These are phyloP conservation scores for Alternaria ethzedia DNA, from an alignment of 2,329 filamentous ascomycete genomes.

Conservation along the genomic window DNA sequence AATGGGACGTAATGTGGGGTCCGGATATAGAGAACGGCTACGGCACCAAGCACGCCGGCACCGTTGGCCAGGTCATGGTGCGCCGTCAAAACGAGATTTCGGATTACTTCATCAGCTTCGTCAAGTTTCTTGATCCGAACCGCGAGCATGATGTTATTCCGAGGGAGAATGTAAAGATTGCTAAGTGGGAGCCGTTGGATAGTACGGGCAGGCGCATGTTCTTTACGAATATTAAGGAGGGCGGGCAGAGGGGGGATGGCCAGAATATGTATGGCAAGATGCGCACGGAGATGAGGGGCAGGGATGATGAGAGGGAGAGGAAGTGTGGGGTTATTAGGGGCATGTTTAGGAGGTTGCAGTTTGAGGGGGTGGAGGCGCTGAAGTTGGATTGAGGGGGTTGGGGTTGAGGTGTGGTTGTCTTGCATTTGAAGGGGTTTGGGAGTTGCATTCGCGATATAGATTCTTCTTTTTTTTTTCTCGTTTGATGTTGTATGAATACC, in stretches of 20 bases:
- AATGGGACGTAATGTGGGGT: slow-evolving; percentile 44
- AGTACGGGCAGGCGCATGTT: slow-evolving; percentile 30
- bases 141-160: slow-evolving; percentile 20
- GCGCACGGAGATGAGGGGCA: slow-evolving; percentile 28
- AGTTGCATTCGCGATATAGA: background rate
- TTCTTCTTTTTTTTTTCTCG: background rate
- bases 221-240: slow-evolving; percentile 40
- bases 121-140: slow-evolving; percentile 43
- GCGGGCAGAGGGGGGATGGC: slow-evolving; percentile 27
- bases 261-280: slow-evolving; percentile 28
- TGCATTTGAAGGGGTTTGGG: slow-evolving; percentile 1
- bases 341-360: slow-evolving; percentile 37
- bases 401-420: background rate
- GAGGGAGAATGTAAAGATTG: background rate
- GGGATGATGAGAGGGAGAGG: slow-evolving; percentile 26
- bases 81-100: slow-evolving; percentile 36
- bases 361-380: slow-evolving; percentile 28
- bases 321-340: slow-evolving; percentile 26
- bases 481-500: background rate
- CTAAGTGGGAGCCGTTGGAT: slow-evolving; percentile 35
- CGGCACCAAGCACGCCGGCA: slow-evolving; percentile 43
- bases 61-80: slow-evolving; percentile 43
- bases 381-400: slow-evolving; percentile 5
- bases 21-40: slow-evolving; percentile 39
- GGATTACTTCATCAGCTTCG: slow-evolving; percentile 42